These are phyloP conservation scores for Pythium phragmitis DNA, from an alignment of 352 stramenopile genomes.

Conservation along the genomic window DNA sequence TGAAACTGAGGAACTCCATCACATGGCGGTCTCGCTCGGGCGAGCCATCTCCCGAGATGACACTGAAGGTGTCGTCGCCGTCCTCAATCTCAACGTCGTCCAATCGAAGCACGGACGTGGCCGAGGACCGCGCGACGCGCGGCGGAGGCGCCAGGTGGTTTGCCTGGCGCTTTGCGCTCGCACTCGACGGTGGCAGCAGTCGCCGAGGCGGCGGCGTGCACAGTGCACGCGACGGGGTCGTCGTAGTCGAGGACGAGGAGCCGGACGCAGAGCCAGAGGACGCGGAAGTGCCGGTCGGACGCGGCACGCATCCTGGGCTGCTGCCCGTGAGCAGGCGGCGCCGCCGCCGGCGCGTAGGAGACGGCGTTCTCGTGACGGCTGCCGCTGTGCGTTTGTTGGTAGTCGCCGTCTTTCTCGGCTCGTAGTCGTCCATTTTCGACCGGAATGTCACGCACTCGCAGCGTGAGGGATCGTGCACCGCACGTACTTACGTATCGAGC, in stretches of 20 bases:
- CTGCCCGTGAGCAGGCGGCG: conserved; percentile 19
- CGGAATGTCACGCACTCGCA: background rate
- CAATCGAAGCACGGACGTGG: conserved; percentile 11
- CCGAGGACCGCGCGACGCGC: conserved; percentile 3
- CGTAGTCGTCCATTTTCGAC: conserved; percentile 19
- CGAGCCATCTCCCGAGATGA: conserved; percentile 47
- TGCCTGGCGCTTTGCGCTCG: background rate
- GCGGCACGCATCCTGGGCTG: conserved; percentile 27
- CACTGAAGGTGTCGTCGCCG: conserved; percentile 43
- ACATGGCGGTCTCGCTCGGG: conserved; percentile 27
- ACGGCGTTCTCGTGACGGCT: conserved; percentile 13
- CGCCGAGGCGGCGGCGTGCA: conserved; percentile 22
- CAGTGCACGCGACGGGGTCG: conserved; percentile 13
- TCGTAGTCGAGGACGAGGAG: background rate
- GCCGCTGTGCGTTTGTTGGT: conserved; percentile 12
- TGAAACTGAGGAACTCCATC: conserved; percentile 48
- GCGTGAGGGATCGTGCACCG: background rate
- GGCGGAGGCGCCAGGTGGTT: conserved; percentile 6
- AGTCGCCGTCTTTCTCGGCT: conserved; percentile 5
- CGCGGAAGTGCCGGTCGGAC: background rate
- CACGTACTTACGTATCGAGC: background rate
- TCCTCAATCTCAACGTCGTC: conserved; percentile 32
- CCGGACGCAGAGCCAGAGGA: background rate
- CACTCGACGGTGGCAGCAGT: conserved; percentile 12
- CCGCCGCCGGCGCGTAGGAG: conserved; percentile 24